Evolutionary conservation across 1,284 basidiomycete genomes (phyloP).

Genomic region (Rhodotorula sp.): DNA sequence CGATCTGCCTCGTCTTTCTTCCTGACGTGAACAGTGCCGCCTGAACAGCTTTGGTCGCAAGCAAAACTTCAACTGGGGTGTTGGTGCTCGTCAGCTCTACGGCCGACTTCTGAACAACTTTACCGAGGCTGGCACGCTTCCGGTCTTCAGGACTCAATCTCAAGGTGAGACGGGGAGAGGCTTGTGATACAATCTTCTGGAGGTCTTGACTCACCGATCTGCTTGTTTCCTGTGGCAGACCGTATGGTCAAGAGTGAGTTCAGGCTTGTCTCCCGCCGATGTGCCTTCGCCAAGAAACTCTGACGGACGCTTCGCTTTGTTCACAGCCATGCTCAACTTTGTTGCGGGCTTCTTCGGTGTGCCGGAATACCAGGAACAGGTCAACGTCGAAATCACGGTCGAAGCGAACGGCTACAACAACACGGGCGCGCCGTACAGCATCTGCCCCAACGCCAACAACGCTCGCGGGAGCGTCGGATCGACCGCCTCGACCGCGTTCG

Average conservation of each 20-base stretch:
- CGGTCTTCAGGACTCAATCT: slow-evolving; percentile 53
- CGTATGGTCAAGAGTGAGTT: slow-evolving; percentile 51
- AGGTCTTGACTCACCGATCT: no score
- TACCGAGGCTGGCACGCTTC: slow-evolving; percentile 50
- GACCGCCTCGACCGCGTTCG: slow-evolving; percentile 39
- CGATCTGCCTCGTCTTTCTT: slow-evolving; percentile 60
- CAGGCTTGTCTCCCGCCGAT: no score
- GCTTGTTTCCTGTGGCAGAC: slow-evolving; percentile 12
- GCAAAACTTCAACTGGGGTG: slow-evolving; percentile 53
- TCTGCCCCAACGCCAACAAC: slow-evolving; percentile 39
- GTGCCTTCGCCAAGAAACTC: slow-evolving; percentile 40
- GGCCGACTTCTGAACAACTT: slow-evolving; percentile 31
- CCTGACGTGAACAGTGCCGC: neutral
- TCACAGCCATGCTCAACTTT: slow-evolving; percentile 47
- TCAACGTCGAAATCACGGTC: slow-evolving; percentile 66
- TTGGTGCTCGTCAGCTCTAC: slow-evolving; percentile 59
- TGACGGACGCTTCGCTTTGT: slow-evolving; percentile 47
- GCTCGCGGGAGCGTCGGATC: slow-evolving; percentile 45
- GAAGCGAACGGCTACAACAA: slow-evolving; percentile 54
- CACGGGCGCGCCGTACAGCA: slow-evolving; percentile 45
- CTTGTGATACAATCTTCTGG: no score
- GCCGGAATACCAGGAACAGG: slow-evolving; percentile 76
- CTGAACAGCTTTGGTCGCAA: slow-evolving; percentile 53
- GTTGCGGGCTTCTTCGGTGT: slow-evolving; percentile 45
- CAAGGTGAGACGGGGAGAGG: slow-evolving; percentile 40